Base-by-base conservation (phyloP, 805 yeast species). In the Metschnikowia noctiluminum region DNA sequence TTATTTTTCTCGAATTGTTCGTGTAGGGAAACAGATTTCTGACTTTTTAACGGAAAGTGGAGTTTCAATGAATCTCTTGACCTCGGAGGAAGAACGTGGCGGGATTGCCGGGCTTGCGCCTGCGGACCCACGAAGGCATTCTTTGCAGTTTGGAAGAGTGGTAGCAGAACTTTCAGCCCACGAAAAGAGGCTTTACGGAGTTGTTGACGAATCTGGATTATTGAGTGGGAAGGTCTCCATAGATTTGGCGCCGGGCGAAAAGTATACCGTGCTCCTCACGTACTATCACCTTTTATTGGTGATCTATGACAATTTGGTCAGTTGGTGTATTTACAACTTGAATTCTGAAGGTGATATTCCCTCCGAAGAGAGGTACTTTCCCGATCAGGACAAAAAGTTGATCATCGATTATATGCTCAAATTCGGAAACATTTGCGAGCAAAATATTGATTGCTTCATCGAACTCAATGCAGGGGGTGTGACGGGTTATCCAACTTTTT, bases 241-340 rank as follows among this genome's bases (percentile, higher is more conserved):
- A 2, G 13, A 9, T 11, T 38, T 45, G 27, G 10, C 35, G 2
- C 35, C 36, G 4, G 48, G 48, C 6, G 48, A 45, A n/a, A 39
- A n/a, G 28, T 35, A 15, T 15, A 30, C 34, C 14, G 14, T 48
- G 35, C 48, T 53, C 7, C 30, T 79, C 14, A 72, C 77, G 8
- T 79, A 78, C 57, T 76, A 77, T 56, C 82, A 79, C 54, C 58
- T 78, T 31, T 56, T 77, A 38, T 74, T 78, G 75, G 69, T 77
- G 28, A 70, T 77, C 66, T 77, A 79, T 54, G 83, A 79, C 54
- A 76, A 72, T 51, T 66, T 78, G 28, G 77, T 78, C n/a, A 74
- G 77, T 57, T 63, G 72, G 45, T 58, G 56, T 40, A 54, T 66
- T 41, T 47, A 53, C 38, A 39, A 35, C 28, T 40, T 51, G 36